Evolutionary conservation across 2,329 filamentous ascomycete genomes (phyloP).

Genomic region (Phaeosphaeria sp.): DNA sequence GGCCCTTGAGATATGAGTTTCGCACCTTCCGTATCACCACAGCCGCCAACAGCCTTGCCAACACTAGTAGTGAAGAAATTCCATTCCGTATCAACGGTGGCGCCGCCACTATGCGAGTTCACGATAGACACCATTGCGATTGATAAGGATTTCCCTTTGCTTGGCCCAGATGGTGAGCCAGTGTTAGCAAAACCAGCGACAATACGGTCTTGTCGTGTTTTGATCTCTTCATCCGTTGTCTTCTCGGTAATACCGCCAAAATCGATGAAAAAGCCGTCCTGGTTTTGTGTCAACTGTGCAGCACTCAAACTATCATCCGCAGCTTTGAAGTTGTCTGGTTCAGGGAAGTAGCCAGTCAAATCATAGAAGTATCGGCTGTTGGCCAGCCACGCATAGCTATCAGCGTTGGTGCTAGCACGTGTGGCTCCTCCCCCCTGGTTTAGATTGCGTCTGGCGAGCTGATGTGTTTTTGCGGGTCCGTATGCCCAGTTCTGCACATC

Average conservation of each 20-base stretch:
- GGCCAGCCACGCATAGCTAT: conserved; percentile 16
- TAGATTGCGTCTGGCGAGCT: conserved; percentile 7
- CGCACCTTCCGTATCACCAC: conserved; percentile 6
- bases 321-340: conserved; percentile 3
- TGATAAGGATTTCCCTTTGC: conserved; percentile 11
- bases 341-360: conserved; percentile 13
- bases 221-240: conserved; percentile 1
- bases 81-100: conserved; percentile 5
- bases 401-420: conserved; percentile 13
- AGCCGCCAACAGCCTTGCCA: conserved; percentile 13
- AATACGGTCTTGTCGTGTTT: background rate
- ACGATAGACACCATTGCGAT: conserved; percentile 13
- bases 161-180: background rate
- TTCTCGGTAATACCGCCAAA: conserved; percentile 3
- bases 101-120: conserved; percentile 10
- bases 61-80: conserved; percentile 12
- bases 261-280: conserved; percentile 1
- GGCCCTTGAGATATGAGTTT: conserved; percentile 9
- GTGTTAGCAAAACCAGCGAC: background rate
- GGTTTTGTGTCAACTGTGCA: background rate
- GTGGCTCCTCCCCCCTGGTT: conserved; percentile 13
- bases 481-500: conserved; percentile 9
- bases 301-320: conserved; percentile 1
- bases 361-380: conserved; percentile 15
- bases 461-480: conserved; percentile 6